A percentile compares a stretch with the other conserved stretches of the same genome.
These are phyloP conservation scores for Malus domestica DNA, from an alignment of 306 rosid genomes.

Conservation along the genomic window ASM211411v1 NC_041793.1:969501-970000, in stretches of 20 bases:
- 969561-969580: conserved; percentile 16
- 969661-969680: not conserved
- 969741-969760: not conserved
- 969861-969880: conserved; percentile 17
- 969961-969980: conserved; percentile 9
- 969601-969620: not conserved
- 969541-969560: conserved; percentile 16
- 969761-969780: not conserved
- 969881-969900: not conserved
- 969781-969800: not conserved
- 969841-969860: conserved; percentile 9
- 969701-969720: not conserved
- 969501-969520: conserved; percentile 12
- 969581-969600: not conserved
- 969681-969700: not conserved
- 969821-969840: not conserved
- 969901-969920: not conserved
- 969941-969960: conserved; percentile 17
- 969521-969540: not conserved
- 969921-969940: conserved; percentile 14
- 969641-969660: not conserved
- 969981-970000: conserved; percentile 16
- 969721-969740: too few relatives aligned
- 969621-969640: conserved; percentile 19
- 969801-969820: not conserved